Base-by-base conservation (phyloP, 1,284 basidiomycete species). In the Ustilago cynodontis region DNA sequence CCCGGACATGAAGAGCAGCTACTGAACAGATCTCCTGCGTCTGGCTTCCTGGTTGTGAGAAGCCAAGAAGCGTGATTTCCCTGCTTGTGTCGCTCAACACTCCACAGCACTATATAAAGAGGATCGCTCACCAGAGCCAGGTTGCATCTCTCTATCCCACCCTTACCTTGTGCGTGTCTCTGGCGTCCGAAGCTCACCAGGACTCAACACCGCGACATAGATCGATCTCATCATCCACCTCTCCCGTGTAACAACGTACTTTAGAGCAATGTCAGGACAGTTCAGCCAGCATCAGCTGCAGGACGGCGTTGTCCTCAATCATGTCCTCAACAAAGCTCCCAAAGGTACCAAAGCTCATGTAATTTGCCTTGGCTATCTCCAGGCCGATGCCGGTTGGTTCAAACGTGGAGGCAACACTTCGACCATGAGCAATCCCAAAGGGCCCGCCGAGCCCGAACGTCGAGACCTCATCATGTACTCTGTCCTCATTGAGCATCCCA, bases 401-500 rank as follows among this genome's bases (percentile, higher is more conserved):
- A 62, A 81, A 20, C 76, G 84, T 1, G 84, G 84, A 24, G 82
- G 56, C 31, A 85, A 85, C 58, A 62, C 49, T n/a, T 75, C 68
- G 11, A 22, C 59, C 18, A 69, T 67, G 70, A 71, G 63, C 49
- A 77, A 79, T 18, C 75, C 81, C 10, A 59, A 62, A 28, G 78
- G 75, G 8, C 75, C 75, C 6, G 22, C 49, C 7, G 60, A 69
- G 22, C 77, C 55, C 1, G 79, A 80, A 49, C 62, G 80, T 14
- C 43, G 80, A 2, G 79, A 82, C 20, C 51, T 82, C 10, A 71
- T 79, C 61, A 72, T 80, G 71, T 82, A 81, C 45, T 53, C 70
- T 2, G 78, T 81, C 14, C 69, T 85, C 28, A 85, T 85, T 66
- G 82, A 82, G 24, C 82, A 84, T 62, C 83, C 84, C 13, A 62